A percentile compares a stretch with the other conserved stretches of the same genome.
These are phyloP conservation scores for Paxillus rubicundulus DNA, from an alignment of 768 basidiomycete species.

Conservation along the genomic window DNA sequence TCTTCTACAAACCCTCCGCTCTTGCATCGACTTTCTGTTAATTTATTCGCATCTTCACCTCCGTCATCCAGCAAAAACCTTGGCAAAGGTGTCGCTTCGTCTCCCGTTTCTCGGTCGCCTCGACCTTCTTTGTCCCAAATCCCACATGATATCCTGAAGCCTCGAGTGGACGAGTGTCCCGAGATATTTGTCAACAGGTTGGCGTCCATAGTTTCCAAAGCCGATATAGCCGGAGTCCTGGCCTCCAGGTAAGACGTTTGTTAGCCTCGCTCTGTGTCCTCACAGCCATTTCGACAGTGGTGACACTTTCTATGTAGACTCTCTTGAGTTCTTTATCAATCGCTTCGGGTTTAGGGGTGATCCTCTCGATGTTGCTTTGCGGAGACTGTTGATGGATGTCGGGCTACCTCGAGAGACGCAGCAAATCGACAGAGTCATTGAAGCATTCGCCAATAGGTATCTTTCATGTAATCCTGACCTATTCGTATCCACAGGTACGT, in stretches of 20 bases:
- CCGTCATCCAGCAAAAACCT: slow-evolving; percentile 28
- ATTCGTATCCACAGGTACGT: slow-evolving; percentile 72
- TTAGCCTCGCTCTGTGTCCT: slow-evolving; percentile 1
- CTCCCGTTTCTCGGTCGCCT: slow-evolving; percentile 39
- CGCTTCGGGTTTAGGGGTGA: slow-evolving; percentile 77
- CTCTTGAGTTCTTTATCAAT: slow-evolving; percentile 69
- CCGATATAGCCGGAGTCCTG: slow-evolving; percentile 76
- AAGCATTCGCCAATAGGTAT: slow-evolving; percentile 89
- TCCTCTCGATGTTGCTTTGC: slow-evolving; percentile 88
- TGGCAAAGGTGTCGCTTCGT: slow-evolving; percentile 12
- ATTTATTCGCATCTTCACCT: slow-evolving; percentile 52
- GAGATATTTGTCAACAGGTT: slow-evolving; percentile 69
- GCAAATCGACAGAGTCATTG: slow-evolving; percentile 96
- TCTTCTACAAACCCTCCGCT: slow-evolving; percentile 67
- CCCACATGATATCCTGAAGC: slow-evolving; percentile 47
- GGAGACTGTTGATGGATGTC: slow-evolving; percentile 87
- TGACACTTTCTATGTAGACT: slow-evolving; percentile 65
- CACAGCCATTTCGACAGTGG: slow-evolving; percentile 43
- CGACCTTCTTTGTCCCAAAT: slow-evolving; percentile 44
- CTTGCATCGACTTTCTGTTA: slow-evolving; percentile 67
- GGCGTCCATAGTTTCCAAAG: slow-evolving; percentile 60
- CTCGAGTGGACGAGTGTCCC: slow-evolving; percentile 63
- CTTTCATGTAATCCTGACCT: slow-evolving; percentile 77
- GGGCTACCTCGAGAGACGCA: slow-evolving; percentile 94
- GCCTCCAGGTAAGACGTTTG: slow-evolving; percentile 66